Evolutionary conservation across 768 basidiomycete species (phyloP), one percentile per base, ranked within the genome.

Genomic region (Suillus weaverae): DNA sequence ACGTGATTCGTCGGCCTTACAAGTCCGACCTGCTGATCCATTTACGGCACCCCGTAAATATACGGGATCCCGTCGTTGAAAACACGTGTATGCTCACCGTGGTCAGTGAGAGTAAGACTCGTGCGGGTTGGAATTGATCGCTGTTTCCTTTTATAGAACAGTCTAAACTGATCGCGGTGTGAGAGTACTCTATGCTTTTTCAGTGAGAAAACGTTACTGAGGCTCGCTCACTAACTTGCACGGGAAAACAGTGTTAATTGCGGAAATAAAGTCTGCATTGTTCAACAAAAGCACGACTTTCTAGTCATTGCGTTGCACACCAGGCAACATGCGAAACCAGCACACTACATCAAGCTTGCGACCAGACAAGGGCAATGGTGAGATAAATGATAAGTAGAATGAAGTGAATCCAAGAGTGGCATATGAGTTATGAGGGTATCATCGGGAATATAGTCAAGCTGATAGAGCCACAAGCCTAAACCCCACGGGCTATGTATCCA

Each of bases 251-350:
- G 26, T 30, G 30, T 9, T 51, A 30, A 30, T 51, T 50, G 48
- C 48, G 48, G 30, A 51, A 9, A 51, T 51, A 43, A 32, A 51
- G 32, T 50, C 33, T 32, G 20, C 57, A 43, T 68, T 70, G 73
- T 43, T 70, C 72, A 70, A 75, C 74, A 74, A 69, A 68, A 13
- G 32, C 32, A 33, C 32, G 20, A 33, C 32, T n/a, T 54, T 35
- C 11, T 10, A 30, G 20, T 54, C 33, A 54, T 30, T 51, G 50
- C 50, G 16, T 48, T 22, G 48, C 48, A 48, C 22, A 41, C 54
- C 65, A 56, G 51, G 65, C 67, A 63, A 66, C 53, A 62, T 51
- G 55, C 62, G 74, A 62, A 69, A 64, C 73, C 62, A 48, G 75
- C 61, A 70, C 66, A 66, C 64, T 51, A 65, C 41, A 73, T 61